Conservation (phyloP, 495 filamentous ascomycete genomes). For the Evernia prunastri region DNA sequence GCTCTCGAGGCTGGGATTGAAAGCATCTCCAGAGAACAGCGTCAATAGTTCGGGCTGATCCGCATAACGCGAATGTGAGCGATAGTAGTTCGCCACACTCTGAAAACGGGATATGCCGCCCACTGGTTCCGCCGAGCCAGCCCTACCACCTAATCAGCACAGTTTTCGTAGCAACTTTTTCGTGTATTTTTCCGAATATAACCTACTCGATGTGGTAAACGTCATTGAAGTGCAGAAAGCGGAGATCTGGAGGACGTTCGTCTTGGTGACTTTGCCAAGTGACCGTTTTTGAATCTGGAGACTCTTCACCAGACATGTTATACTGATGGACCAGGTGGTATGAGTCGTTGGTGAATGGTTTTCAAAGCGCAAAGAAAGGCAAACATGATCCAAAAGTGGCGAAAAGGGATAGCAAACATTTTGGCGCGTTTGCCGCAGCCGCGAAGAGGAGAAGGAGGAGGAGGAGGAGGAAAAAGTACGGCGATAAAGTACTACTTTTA, state of each 20-base stretch:
- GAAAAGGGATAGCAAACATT: background rate
- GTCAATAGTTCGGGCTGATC: constrained; percentile 62
- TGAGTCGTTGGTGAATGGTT: background rate
- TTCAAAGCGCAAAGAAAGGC: background rate
- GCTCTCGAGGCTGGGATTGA: constrained; percentile 82
- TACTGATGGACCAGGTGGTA: background rate
- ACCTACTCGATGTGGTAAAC: constrained; percentile 78
- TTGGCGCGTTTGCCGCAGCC: constrained; percentile 7
- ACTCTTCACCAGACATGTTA: constrained; percentile 5
- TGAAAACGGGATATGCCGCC: constrained; percentile 77
- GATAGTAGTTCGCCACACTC: constrained; percentile 68
- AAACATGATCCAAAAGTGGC: background rate
- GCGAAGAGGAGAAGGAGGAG: background rate
- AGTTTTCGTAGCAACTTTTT: background rate
- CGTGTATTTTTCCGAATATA: too few species aligned
- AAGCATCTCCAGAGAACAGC: constrained; percentile 87
- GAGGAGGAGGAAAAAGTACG: too few species aligned
- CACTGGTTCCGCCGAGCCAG: constrained; percentile 68
- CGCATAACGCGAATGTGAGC: constrained; percentile 47
- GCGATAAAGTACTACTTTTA: too few species aligned
- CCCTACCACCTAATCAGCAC: constrained; percentile 26
- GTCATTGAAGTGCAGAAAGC: constrained; percentile 86
- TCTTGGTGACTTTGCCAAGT: constrained; percentile 8
- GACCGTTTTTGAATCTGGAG: background rate
- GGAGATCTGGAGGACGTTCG: constrained; percentile 54